Percentiles rank a stretch among this genome's conserved stretches.
These are phyloP conservation scores for Kazachstania viticola DNA, from an alignment of 805 yeast species.

Conservation along the genomic window DNA sequence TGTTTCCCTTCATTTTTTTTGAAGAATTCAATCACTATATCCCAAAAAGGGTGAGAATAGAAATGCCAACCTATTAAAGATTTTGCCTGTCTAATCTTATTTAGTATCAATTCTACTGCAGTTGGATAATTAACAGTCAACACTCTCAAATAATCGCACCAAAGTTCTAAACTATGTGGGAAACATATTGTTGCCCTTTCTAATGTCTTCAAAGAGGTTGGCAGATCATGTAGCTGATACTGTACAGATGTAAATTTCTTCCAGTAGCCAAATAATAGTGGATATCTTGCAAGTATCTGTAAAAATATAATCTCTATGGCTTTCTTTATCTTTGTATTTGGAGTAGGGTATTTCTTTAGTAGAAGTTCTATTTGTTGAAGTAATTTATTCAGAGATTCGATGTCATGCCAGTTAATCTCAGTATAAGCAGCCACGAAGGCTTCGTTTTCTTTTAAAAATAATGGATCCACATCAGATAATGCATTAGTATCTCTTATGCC, in stretches of 20 bases:
- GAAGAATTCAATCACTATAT: slow-evolving; percentile 55
- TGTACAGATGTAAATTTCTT: slow-evolving; percentile 44
- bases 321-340: slow-evolving; percentile 22
- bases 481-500: slow-evolving; percentile 3
- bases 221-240: slow-evolving; percentile 44
- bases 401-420: slow-evolving; percentile 23
- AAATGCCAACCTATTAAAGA: slow-evolving; percentile 55
- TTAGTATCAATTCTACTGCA: slow-evolving; percentile 26
- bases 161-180: slow-evolving; percentile 52
- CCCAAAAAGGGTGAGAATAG: slow-evolving; percentile 76
- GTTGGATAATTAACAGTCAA: slow-evolving; percentile 32
- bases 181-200: slow-evolving; percentile 34
- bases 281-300: slow-evolving; percentile 40
- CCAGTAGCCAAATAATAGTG: slow-evolving; percentile 54
- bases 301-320: slow-evolving; percentile 28
- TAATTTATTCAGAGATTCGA: slow-evolving; percentile 31
- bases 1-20: slow-evolving; percentile 15
- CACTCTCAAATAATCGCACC: slow-evolving; percentile 56
- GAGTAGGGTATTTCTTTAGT: slow-evolving; percentile 25
- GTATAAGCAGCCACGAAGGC: slow-evolving; percentile 14
- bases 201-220: slow-evolving; percentile 37
- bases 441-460: slow-evolving; percentile 20
- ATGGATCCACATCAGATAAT: slow-evolving; percentile 13
- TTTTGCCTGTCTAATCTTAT: slow-evolving; percentile 39
- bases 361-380: slow-evolving; percentile 26